A percentile compares a stretch with the other conserved stretches of the same genome.
These are phyloP conservation scores for Porpolomopsis calyptriformis DNA, from an alignment of 768 basidiomycete species.

Conservation along the genomic window DNA sequence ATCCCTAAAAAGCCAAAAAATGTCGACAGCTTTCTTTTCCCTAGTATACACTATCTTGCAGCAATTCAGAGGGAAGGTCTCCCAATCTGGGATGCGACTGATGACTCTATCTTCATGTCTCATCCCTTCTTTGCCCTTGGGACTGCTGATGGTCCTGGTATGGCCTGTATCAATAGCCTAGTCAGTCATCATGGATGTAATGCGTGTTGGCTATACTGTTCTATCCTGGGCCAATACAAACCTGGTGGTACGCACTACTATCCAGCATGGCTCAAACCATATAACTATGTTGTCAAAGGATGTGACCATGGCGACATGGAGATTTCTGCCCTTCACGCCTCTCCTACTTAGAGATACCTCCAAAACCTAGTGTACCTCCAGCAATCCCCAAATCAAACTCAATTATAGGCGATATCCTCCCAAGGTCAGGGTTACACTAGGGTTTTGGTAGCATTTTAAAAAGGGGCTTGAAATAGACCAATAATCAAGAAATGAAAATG, in stretches of 20 bases:
- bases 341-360: slow-evolving; percentile 9
- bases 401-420: no score
- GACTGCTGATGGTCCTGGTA: slow-evolving; percentile 19
- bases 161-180: slow-evolving; percentile 22
- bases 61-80: slow-evolving; percentile 22
- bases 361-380: no score
- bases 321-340: slow-evolving; percentile 5
- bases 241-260: slow-evolving; percentile 26
- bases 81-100: slow-evolving; percentile 16
- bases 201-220: slow-evolving; percentile 24
- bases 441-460: no score
- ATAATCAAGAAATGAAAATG: no score
- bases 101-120: neutral
- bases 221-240: slow-evolving; percentile 16
- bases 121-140: slow-evolving; percentile 10
- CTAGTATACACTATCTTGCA: slow-evolving; percentile 23
- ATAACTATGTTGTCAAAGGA: slow-evolving; percentile 15
- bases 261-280: slow-evolving; percentile 19
- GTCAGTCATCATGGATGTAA: slow-evolving; percentile 24
- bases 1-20: slow-evolving; percentile 29
- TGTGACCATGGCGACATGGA: slow-evolving; percentile 19
- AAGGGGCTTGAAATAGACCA: no score
- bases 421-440: no score
- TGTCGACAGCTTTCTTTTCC: slow-evolving; percentile 26
- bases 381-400: no score